Evolutionary conservation across 371 early-diverging fungal genomes (phyloP).

Genomic region (Cokeromyces recurvatus): DNA sequence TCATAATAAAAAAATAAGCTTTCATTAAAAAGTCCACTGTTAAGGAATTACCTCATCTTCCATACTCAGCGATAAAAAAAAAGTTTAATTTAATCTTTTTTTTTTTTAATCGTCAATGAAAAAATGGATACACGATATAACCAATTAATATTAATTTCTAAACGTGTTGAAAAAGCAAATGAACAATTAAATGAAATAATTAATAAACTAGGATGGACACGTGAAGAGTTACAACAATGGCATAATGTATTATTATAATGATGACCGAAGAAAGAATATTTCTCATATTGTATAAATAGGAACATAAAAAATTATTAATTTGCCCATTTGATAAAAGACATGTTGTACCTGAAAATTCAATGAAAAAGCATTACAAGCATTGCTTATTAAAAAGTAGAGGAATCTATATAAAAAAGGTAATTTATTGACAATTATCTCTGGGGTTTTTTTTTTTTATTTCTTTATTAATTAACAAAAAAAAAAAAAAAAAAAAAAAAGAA

Average conservation of each 20-base stretch:
- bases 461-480: no score
- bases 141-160: slow-evolving; percentile 9
- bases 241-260: no score
- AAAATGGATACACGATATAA: slow-evolving; percentile 13
- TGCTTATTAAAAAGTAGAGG: slow-evolving; percentile 7
- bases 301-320: background rate
- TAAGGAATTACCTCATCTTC: no score
- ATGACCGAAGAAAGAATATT: no score
- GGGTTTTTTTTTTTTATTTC: no score
- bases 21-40: no score
- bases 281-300: background rate
- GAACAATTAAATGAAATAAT: slow-evolving; percentile 8
- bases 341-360: background rate
- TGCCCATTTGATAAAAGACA: slow-evolving; percentile 11
- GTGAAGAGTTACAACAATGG: slow-evolving; percentile 7
- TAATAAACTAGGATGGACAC: slow-evolving; percentile 12
- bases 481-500: no score
- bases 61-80: no score
- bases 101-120: no score
- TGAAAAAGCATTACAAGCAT: slow-evolving; percentile 2
- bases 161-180: slow-evolving; percentile 12
- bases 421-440: background rate
- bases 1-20: no score
- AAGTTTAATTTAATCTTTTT: no score
- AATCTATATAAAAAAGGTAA: background rate